These are phyloP conservation scores for Tinospora cordifolia DNA, from an alignment of 164 flowering plant genomes.

Conservation along the genomic window DNA sequence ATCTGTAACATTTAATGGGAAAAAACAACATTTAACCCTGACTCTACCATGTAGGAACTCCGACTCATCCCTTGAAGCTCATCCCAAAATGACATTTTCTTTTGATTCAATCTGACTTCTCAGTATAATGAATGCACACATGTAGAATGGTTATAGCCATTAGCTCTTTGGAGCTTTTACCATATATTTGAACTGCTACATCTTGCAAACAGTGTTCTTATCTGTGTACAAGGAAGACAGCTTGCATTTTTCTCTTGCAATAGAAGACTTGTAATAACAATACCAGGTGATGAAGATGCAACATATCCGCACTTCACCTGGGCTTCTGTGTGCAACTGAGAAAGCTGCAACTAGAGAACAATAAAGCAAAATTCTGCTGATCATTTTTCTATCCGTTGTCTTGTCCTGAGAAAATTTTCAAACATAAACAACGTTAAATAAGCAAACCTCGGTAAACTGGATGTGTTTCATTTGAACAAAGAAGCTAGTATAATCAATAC, in stretches of 20 bases:
- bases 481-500: background rate
- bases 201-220: background rate
- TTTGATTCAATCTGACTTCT: background rate
- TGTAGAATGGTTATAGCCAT: background rate
- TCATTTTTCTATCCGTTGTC: background rate
- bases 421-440: background rate
- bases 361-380: background rate
- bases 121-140: background rate
- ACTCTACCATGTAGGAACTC: too few species aligned
- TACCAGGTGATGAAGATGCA: background rate
- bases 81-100: background rate
- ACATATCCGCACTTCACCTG: background rate
- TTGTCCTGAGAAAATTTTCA: background rate
- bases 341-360: background rate
- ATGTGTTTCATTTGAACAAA: background rate
- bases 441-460: background rate
- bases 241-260: background rate
- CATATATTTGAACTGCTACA: background rate
- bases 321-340: background rate
- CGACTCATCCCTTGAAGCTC: too few species aligned
- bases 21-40: background rate
- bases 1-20: background rate
- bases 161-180: background rate
- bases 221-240: background rate
- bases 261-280: background rate